Percentiles rank a stretch among this genome's conserved stretches.
Evolutionary conservation across 2,329 filamentous ascomycete species (phyloP).

Genomic region (Akanthomyces lecanii): DNA sequence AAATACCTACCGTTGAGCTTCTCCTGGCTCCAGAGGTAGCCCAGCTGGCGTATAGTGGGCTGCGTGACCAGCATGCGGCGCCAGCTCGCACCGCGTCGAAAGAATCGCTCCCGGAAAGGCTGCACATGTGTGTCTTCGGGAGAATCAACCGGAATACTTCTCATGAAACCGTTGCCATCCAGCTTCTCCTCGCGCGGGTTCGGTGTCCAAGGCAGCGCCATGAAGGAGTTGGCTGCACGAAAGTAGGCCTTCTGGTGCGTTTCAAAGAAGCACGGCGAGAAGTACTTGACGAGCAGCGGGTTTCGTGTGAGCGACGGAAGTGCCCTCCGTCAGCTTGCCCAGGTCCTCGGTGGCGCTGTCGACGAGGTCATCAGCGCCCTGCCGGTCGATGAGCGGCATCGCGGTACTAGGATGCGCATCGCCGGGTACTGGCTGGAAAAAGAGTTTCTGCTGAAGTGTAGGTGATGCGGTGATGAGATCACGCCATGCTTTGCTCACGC

Average conservation of each 20-base stretch:
- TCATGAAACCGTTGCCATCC: not conserved
- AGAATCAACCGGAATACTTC: not conserved
- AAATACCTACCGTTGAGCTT: not conserved
- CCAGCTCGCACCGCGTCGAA: constrained; percentile 21
- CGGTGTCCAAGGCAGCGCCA: not conserved
- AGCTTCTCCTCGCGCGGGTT: not conserved
- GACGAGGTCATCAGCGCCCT: not conserved
- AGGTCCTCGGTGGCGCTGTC: not conserved
- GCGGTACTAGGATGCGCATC: not conserved
- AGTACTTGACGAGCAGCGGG: not conserved
- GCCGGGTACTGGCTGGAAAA: not conserved
- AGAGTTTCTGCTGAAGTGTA: not conserved
- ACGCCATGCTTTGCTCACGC: constrained; percentile 25
- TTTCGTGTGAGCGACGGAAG: constrained; percentile 19
- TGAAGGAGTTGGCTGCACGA: not conserved
- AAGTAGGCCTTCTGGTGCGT: not conserved
- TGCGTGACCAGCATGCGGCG: constrained; percentile 23
- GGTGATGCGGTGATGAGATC: constrained; percentile 15
- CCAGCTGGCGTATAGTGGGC: constrained; percentile 14
- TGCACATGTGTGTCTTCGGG: not conserved
- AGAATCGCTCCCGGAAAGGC: constrained; percentile 7
- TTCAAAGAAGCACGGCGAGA: not conserved
- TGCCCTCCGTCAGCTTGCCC: not conserved
- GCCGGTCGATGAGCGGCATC: not conserved
- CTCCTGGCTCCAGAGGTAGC: not conserved